phyloP scores from a whole-genome alignment of 2,329 filamentous ascomycete genomes.

The Fusarium drepaniforme region DNA sequence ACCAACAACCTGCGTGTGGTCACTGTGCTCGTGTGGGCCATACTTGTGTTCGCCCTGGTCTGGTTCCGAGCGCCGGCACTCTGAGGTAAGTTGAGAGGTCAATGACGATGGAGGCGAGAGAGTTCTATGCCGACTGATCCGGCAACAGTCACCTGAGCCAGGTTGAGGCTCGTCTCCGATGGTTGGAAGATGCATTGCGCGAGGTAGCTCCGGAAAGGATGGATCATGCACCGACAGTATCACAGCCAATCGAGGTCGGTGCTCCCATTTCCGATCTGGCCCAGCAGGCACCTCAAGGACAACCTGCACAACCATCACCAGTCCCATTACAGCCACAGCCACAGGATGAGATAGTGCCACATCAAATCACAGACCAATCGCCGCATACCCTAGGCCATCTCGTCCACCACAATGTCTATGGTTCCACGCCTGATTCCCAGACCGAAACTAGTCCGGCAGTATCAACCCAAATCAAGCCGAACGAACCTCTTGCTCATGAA shows the following conservation, averaged over 20 bases:
- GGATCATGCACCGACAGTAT: slow-evolving; percentile 12
- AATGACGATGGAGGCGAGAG: background rate
- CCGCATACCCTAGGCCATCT: background rate
- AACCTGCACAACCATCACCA: slow-evolving; percentile 1
- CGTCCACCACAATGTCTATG: background rate
- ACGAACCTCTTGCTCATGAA: slow-evolving; percentile 24
- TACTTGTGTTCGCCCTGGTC: slow-evolving; percentile 42
- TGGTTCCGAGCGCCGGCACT: background rate
- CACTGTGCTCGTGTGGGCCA: slow-evolving; percentile 47
- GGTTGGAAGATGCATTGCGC: slow-evolving; percentile 16
- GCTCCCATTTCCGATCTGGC: background rate
- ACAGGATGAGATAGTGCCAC: background rate
- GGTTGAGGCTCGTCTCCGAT: slow-evolving; percentile 19
- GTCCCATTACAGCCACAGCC: background rate
- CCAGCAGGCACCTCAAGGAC: background rate
- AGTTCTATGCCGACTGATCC: background rate
- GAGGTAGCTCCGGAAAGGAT: slow-evolving; percentile 21
- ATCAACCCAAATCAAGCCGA: slow-evolving; percentile 21
- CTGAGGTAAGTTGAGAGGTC: slow-evolving; percentile 8
- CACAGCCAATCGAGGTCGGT: background rate
- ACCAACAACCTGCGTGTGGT: slow-evolving; percentile 43
- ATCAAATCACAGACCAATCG: background rate
- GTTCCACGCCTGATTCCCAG: background rate
- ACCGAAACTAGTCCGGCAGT: slow-evolving; percentile 4
- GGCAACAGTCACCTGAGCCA: slow-evolving; percentile 13